Base-by-base conservation (phyloP, 441 rosid genomes). In the Breynia disticha region DNA sequence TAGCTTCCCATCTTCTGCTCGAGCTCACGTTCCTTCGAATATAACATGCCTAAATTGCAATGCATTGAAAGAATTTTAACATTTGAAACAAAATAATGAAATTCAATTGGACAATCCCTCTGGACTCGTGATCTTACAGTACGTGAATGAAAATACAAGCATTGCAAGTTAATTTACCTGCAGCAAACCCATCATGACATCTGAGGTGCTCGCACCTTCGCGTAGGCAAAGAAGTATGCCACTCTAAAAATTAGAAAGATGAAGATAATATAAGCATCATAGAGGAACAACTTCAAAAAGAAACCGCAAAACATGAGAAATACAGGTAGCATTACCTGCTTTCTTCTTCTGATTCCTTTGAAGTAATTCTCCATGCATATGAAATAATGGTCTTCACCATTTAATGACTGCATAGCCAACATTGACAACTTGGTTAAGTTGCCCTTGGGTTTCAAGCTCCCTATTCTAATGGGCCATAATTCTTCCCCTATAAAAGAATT, bases 381-480 rank as follows among this genome's bases (percentile, higher is more conserved):
- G 56, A 79, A 79, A 62, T 76, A 73, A 66, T 70, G 68, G 64
- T 84, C 86, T 45, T 75, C 50, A 1, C 48, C 44, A 4, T 66
- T 54, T 49, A 79, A 60, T 47, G 75, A 73, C 20, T 75, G 78
- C 83, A 84, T 78, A 19, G 69, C 63, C 65, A 61, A 56, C 75
- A 71, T 66, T 0, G 81, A 70, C 50, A 76, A 68, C 57, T 59
- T 59, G 16, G 84, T 66, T 39, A 76, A 52, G 59, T 70, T 70
- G 49, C 48, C 63, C 60, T 66, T 68, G 55, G 72, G 66, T 16
- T 63, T 73, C 66, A 79, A 55, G 72, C 74, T 63, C 41, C 88
- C 86, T 41, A 84, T 67, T 67, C 93, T 72, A 67, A 84, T 70
- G 21, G 79, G 83, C 84, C 82, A 81, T 28, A 43, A 64, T 65